A percentile compares a stretch with the other conserved stretches of the same genome.
Conservation (phyloP, 345 rosid species). For the Crucihimalaya himalaica region DNA sequence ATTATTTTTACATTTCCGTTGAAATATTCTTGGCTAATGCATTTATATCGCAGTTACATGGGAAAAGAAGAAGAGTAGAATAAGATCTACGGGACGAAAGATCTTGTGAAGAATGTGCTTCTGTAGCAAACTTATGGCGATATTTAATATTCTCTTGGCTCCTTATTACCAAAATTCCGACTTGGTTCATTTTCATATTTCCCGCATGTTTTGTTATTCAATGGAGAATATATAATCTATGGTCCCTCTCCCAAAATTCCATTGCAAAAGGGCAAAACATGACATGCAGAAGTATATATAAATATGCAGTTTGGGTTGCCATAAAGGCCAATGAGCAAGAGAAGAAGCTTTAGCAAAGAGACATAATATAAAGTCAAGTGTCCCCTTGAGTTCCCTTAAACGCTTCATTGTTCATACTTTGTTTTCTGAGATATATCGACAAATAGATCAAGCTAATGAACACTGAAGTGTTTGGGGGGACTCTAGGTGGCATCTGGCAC, state of each 20-base stretch:
- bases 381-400: constrained; percentile 42
- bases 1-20: neutral
- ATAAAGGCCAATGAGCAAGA: constrained; percentile 2
- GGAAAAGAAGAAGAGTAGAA: neutral
- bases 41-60: neutral
- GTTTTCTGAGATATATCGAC: neutral
- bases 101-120: constrained; percentile 6
- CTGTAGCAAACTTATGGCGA: neutral
- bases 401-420: constrained; percentile 37
- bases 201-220: neutral
- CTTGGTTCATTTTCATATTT: constrained; percentile 39
- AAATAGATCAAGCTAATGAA: neutral
- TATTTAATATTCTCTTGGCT: constrained; percentile 13
- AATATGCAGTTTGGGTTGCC: constrained; percentile 1
- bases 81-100: constrained; percentile 4
- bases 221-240: constrained; percentile 5
- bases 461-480: constrained; percentile 46
- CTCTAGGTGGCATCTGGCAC: constrained; percentile 34
- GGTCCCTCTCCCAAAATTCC: constrained; percentile 21
- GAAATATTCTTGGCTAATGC: neutral
- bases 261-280: neutral
- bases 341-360: constrained; percentile 2
- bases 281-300: constrained; percentile 17
- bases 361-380: constrained; percentile 24
- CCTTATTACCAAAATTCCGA: constrained; percentile 19